Conservation (phyloP, 805 yeast genomes). For the Suhomyces faveliae region DNA sequence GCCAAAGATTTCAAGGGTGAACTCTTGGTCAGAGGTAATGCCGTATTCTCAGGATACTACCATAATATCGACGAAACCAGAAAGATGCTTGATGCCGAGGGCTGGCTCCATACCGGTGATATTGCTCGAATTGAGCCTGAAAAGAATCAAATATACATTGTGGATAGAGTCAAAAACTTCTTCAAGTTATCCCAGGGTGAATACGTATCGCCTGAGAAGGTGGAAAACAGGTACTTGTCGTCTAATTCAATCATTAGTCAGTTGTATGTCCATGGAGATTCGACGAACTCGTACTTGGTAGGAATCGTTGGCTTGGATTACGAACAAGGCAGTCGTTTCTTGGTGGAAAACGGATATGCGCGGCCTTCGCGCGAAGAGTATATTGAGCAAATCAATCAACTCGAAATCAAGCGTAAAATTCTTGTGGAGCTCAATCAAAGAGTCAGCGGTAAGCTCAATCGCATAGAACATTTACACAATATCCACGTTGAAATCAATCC, state of each 20-base stretch:
- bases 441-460: constrained; percentile 21
- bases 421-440: constrained; percentile 23
- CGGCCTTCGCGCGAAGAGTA: constrained; percentile 14
- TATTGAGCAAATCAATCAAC: constrained; percentile 21
- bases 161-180: constrained; percentile 50
- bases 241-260: constrained; percentile 28
- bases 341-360: constrained; percentile 15
- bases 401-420: constrained; percentile 20
- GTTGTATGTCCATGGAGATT: constrained; percentile 35
- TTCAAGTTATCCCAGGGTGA: constrained; percentile 45
- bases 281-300: constrained; percentile 26
- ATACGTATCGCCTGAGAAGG: constrained; percentile 43
- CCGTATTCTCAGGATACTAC: constrained; percentile 50
- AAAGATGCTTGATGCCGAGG: constrained; percentile 44
- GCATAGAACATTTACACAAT: constrained; percentile 35
- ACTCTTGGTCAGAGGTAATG: constrained; percentile 56
- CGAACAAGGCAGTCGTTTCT: constrained; percentile 20
- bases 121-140: constrained; percentile 26
- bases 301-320: constrained; percentile 30
- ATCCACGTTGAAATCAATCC: constrained; percentile 30
- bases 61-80: constrained; percentile 49
- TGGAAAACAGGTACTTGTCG: constrained; percentile 34
- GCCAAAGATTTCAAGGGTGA: constrained; percentile 44
- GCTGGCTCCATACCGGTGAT: constrained; percentile 64
- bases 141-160: constrained; percentile 40